These are phyloP conservation scores for Penicillium coffeae DNA, from an alignment of 495 filamentous ascomycete species.

Conservation along the genomic window DNA sequence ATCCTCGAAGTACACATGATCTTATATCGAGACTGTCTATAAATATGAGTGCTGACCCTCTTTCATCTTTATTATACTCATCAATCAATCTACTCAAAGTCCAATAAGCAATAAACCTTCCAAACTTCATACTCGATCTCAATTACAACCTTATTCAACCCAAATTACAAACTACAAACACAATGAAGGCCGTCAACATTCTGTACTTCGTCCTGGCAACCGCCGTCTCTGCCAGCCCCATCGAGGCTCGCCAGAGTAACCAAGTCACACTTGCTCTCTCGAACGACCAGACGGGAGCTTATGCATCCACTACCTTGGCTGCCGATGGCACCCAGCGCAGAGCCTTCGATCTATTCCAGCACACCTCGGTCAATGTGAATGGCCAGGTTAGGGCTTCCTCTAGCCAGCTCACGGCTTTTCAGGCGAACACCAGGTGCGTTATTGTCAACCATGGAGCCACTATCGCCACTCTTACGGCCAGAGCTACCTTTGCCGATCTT, in stretches of 20 bases:
- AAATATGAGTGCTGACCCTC: too few relatives aligned
- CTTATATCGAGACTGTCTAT: too few relatives aligned
- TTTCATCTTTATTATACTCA: too few relatives aligned
- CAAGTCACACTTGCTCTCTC: slow-evolving; percentile 11
- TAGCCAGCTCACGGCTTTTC: not conserved
- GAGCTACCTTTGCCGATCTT: slow-evolving; percentile 11
- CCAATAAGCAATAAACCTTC: too few relatives aligned
- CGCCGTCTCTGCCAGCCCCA: slow-evolving; percentile 5
- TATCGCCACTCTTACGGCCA: slow-evolving; percentile 8
- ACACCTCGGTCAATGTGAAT: not conserved
- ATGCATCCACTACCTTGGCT: slow-evolving; percentile 5
- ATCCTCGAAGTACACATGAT: too few relatives aligned
- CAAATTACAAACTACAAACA: too few relatives aligned
- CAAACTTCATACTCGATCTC: too few relatives aligned
- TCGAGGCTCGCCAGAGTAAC: slow-evolving; percentile 1
- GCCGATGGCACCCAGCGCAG: not conserved
- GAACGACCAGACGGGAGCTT: slow-evolving; percentile 14
- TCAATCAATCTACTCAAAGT: too few relatives aligned
- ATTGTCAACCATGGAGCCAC: slow-evolving; percentile 1
- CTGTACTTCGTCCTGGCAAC: slow-evolving; percentile 10
- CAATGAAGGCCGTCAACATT: slow-evolving; percentile 5
- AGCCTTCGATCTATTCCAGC: not conserved
- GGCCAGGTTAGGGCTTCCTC: not conserved
- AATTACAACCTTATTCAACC: too few relatives aligned
- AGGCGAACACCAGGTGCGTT: slow-evolving; percentile 1